Evolutionary conservation across 1,284 basidiomycete genomes (phyloP).

Genomic region (Omphalotus olearius): DNA sequence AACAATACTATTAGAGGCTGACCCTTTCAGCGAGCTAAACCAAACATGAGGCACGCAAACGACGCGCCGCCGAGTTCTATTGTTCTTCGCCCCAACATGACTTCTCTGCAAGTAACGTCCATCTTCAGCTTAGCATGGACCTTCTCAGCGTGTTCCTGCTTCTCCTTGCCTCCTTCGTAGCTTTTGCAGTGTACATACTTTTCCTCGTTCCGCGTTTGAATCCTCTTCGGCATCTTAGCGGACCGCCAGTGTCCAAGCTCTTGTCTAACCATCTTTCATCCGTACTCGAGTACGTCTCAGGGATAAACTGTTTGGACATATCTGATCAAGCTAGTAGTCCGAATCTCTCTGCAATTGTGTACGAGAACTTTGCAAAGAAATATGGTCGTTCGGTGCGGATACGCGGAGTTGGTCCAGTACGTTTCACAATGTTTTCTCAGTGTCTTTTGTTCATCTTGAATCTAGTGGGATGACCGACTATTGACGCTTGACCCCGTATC

Average conservation of each 20-base stretch:
- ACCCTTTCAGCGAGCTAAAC: no score
- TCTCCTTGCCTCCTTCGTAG: constrained; percentile 21
- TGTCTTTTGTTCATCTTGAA: constrained; percentile 11
- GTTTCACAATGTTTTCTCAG: constrained; percentile 21
- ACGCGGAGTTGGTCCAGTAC: constrained; percentile 59
- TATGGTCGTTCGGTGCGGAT: constrained; percentile 61
- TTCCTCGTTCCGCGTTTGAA: constrained; percentile 42
- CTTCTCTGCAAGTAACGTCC: no score
- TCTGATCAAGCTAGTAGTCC: constrained; percentile 37
- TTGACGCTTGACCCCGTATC: constrained; percentile 74
- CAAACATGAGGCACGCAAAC: no score
- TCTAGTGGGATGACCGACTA: constrained; percentile 72
- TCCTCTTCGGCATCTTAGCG: constrained; percentile 50
- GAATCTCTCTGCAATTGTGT: constrained; percentile 44
- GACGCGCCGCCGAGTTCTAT: no score
- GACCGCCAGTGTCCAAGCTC: constrained; percentile 46
- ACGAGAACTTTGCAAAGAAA: constrained; percentile 46
- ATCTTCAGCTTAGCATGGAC: no score
- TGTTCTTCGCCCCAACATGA: no score
- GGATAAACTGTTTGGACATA: not conserved
- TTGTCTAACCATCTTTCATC: constrained; percentile 51
- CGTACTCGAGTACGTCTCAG: constrained; percentile 50
- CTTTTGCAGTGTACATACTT: constrained; percentile 26
- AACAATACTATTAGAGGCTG: no score
- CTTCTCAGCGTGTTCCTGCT: not conserved